phyloP scores from a whole-genome alignment of 2,329 filamentous ascomycete species.

The Pyrenochaeta sp. region DNA sequence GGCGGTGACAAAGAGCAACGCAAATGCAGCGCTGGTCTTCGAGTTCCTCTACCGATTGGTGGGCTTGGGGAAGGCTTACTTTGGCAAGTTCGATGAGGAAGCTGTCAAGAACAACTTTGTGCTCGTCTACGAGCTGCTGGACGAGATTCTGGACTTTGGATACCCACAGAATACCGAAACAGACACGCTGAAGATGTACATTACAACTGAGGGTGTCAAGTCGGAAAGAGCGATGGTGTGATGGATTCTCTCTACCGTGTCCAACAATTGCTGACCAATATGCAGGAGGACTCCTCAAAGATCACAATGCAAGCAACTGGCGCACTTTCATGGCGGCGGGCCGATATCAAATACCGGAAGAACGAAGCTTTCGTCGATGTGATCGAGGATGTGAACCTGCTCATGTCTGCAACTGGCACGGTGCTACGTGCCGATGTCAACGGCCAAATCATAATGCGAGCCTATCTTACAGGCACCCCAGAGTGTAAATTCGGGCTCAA shows the following conservation, averaged over 20 bases:
- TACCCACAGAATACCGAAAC: constrained; percentile 99
- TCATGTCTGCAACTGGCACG: constrained; percentile 97
- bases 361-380: constrained; percentile 99
- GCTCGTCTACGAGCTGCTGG: constrained; percentile 93
- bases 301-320: constrained; percentile 99
- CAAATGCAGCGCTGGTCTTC: constrained; percentile 96
- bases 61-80: constrained; percentile 90
- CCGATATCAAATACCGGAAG: constrained; percentile 98
- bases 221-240: constrained; percentile 74
- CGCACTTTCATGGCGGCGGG: constrained; percentile 93
- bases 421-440: constrained; percentile 95
- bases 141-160: constrained; percentile 98
- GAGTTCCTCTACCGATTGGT: constrained; percentile 96
- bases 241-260: background rate
- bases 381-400: constrained; percentile 97
- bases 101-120: constrained; percentile 99
- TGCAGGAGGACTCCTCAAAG: constrained; percentile 84
- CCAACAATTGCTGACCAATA: constrained; percentile 19
- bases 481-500: constrained; percentile 99
- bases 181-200: constrained; percentile 99
- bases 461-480: constrained; percentile 93
- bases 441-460: constrained; percentile 97
- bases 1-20: constrained; percentile 97
- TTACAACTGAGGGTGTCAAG: constrained; percentile 98
- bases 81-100: constrained; percentile 99